Evolutionary conservation across 1,139 yeast species (phyloP), one percentile per base, ranked within the genome.

Genomic region (Taiozyma sp.): DNA sequence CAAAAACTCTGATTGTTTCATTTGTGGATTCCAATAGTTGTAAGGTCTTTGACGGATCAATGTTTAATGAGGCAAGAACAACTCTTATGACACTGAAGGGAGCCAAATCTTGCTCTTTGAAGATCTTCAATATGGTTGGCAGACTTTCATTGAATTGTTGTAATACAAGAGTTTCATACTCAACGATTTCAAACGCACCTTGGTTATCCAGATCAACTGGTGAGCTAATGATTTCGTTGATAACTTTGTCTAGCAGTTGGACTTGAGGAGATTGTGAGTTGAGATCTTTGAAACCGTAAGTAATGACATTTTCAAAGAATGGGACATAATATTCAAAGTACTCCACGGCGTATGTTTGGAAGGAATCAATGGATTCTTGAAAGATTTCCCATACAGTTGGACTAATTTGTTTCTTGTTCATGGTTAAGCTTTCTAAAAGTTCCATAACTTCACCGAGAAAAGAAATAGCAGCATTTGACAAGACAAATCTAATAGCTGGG

Each of bases 361-460:
- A 79, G 0, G 85, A 74, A 40, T 73, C 74, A 44, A 71, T 50
- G 2, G 70, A 64, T 47, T 68, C 70, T 44, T 66, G 63, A 47
- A 65, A 66, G 47, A 70, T 52, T 38, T 64, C 67, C 76, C 76
- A 72, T 23, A 70, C 57, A 8, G 60, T 62, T 6, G 70, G 71
- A 5, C 61, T 47, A 6, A 62, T 53, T 13, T 43, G 28, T 43
- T 56, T 60, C n/a, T 47, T 50, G 24, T 54, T 51, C 46, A 57
- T 46, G 3, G 71, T 62, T 49, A 71, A 61, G 23, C 71, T 64
- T 54, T 72, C 75, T 57, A 89, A 80, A 60, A 95, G 72, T 60
- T 89, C 96, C 55, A 91, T 83, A 19, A 83, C 78, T 66, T 93
- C 98, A 8, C 87, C 81, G 56, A 86, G 78, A 63, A 89, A 87